These are phyloP conservation scores for Pichia sp. DNA, from an alignment of 1,139 yeast genomes.

Conservation along the genomic window DNA sequence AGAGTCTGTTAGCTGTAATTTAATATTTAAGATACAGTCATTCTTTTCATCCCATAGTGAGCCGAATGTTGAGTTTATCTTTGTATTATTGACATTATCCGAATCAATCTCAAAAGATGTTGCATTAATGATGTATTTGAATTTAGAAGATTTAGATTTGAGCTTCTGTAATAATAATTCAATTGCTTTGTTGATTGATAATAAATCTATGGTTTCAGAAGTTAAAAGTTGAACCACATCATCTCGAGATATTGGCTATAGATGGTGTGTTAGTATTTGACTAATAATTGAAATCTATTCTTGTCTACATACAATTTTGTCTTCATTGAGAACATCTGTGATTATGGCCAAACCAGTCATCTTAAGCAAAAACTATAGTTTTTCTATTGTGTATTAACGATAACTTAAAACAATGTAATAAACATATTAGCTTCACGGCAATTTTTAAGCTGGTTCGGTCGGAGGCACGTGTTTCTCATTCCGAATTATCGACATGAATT, in stretches of 20 bases:
- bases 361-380: too few relatives aligned
- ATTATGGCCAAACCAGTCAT: background rate
- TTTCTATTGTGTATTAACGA: too few relatives aligned
- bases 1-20: conserved; percentile 8
- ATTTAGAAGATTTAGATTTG: conserved; percentile 31
- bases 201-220: background rate
- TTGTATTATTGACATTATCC: conserved; percentile 12
- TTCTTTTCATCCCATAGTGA: conserved; percentile 34
- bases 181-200: conserved; percentile 8
- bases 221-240: background rate
- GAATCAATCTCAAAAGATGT: conserved; percentile 16
- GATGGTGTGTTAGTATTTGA: background rate
- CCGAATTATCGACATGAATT: background rate
- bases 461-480: conserved; percentile 1
- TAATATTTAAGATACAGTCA: conserved; percentile 33
- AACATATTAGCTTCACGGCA: background rate
- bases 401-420: too few relatives aligned
- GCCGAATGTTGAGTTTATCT: conserved; percentile 31
- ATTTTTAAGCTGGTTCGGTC: background rate
- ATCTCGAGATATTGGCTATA: conserved; percentile 1
- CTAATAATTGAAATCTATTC: too few relatives aligned
- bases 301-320: background rate
- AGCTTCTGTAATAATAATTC: conserved; percentile 21
- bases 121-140: conserved; percentile 31
- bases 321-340: background rate